Evolutionary conservation across 1,284 basidiomycete species (phyloP).

Genomic region (Fomitopsis palustris): DNA sequence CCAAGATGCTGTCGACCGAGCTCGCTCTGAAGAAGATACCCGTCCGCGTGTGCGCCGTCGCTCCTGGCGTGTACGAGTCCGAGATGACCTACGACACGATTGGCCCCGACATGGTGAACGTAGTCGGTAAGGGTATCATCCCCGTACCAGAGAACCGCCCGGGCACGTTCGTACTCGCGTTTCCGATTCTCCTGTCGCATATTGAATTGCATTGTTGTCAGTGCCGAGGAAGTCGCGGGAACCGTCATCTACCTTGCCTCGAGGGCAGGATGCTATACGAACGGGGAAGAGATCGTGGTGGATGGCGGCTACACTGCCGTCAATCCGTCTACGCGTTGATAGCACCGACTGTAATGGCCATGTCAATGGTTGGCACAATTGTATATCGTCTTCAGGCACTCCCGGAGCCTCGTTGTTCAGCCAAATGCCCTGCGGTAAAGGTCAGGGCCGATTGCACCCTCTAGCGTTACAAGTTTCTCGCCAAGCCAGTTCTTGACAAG

Average conservation of each 20-base stretch:
- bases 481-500: constrained; percentile 68
- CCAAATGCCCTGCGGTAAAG: constrained; percentile 61
- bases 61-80: constrained; percentile 71
- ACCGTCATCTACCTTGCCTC: constrained; percentile 73
- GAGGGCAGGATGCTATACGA: constrained; percentile 65
- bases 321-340: constrained; percentile 46
- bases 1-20: constrained; percentile 72
- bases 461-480: constrained; percentile 45
- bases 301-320: constrained; percentile 74
- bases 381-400: background rate
- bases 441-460: constrained; percentile 57
- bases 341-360: too few relatives aligned
- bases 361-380: too few relatives aligned
- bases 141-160: constrained; percentile 59
- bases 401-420: constrained; percentile 21
- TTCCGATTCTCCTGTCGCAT: background rate
- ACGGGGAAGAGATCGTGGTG: constrained; percentile 70
- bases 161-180: constrained; percentile 54
- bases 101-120: constrained; percentile 29
- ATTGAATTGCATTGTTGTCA: constrained; percentile 20
- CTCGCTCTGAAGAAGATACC: constrained; percentile 63
- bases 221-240: constrained; percentile 68
- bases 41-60: constrained; percentile 68
- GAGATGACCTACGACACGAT: constrained; percentile 68
- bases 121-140: constrained; percentile 49